These are phyloP conservation scores for Pyricularia sp. DNA, from an alignment of 2,329 filamentous ascomycete species.

Conservation along the genomic window DNA sequence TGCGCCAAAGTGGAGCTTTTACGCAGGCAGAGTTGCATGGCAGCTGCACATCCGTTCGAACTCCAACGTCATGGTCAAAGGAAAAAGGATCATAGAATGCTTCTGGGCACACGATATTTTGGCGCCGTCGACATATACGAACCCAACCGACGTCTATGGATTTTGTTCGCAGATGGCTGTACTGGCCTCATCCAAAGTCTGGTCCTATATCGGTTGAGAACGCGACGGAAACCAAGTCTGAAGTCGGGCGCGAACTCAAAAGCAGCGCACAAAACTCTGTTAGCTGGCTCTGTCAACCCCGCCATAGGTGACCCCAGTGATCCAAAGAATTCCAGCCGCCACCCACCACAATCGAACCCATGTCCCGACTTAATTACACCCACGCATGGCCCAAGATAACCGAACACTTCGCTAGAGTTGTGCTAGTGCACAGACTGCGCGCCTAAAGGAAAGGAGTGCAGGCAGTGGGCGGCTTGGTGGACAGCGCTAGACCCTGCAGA, in stretches of 20 bases:
- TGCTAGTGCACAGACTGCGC: neutral
- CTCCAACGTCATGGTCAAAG: constrained; percentile 1
- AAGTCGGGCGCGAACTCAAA: neutral
- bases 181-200: neutral
- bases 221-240: neutral
- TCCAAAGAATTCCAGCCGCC: neutral
- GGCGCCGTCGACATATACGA: neutral
- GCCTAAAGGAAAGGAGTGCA: neutral
- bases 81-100: neutral
- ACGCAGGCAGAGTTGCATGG: neutral
- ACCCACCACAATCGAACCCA: neutral
- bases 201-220: neutral
- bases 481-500: neutral
- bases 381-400: neutral
- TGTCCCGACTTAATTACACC: neutral
- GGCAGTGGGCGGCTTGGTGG: neutral
- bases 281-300: neutral
- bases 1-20: neutral
- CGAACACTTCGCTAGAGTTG: neutral
- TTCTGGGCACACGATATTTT: neutral
- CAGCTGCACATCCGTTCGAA: neutral
- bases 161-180: neutral
- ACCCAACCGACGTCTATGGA: neutral
- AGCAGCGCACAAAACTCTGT: neutral
- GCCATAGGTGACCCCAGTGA: neutral